These are phyloP conservation scores for Pseudocercospora vitis DNA, from an alignment of 2,329 filamentous ascomycete species.

Conservation along the genomic window DNA sequence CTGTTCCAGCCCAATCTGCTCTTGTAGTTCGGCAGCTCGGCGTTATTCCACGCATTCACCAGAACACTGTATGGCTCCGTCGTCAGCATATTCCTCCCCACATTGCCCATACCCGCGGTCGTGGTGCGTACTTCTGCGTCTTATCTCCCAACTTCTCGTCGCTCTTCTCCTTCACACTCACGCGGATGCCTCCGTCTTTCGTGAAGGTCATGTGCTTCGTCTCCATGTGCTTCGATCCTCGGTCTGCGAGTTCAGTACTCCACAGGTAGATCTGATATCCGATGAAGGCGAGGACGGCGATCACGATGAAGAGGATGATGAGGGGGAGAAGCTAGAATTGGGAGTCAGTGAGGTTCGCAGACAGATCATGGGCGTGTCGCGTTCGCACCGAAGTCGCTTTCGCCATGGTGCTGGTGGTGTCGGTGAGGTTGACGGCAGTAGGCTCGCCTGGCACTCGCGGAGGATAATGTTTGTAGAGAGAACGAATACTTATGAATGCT, in stretches of 20 bases:
- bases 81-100: no score
- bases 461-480: background rate
- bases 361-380: no score
- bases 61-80: no score
- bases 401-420: background rate
- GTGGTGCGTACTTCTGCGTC: conserved; percentile 59
- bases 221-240: conserved; percentile 68
- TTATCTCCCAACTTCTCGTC: conserved; percentile 71
- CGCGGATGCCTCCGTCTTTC: conserved; percentile 69
- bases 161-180: conserved; percentile 67
- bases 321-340: background rate
- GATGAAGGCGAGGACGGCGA: conserved; percentile 62
- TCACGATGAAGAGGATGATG: conserved; percentile 52
- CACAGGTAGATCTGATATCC: conserved; percentile 71
- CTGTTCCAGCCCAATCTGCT: conserved; percentile 38
- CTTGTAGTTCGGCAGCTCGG: conserved; percentile 41
- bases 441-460: no score
- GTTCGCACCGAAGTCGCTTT: no score
- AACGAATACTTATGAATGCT: background rate
- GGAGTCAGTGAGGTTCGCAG: no score
- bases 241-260: conserved; percentile 63
- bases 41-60: conserved; percentile 53
- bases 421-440: no score
- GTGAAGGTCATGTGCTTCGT: conserved; percentile 74
- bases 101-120: no score